A percentile compares a stretch with the other conserved stretches of the same genome.
These are phyloP conservation scores for Dictyostelium discoideum DNA, from an alignment of 78 protist genomes.

Conservation along the genomic window dicty_2.7 NC_007089.4:2466001-2466500, in stretches of 20 bases:
- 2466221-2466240: not conserved
- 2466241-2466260: not conserved
- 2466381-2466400: not conserved
- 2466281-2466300: not conserved
- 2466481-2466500: not conserved
- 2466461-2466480: not conserved
- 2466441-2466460: not conserved
- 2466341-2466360: slow-evolving; percentile 31
- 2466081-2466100: not conserved
- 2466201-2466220: not conserved
- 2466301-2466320: slow-evolving; percentile 8
- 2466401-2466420: not conserved
- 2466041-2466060: not conserved
- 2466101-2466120: not conserved
- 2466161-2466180: not conserved
- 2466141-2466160: not conserved
- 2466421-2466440: not conserved
- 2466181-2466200: not conserved
- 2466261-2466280: slow-evolving; percentile 2
- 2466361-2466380: not conserved
- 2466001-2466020: slow-evolving; percentile 1
- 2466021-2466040: not conserved
- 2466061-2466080: not conserved
- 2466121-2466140: not conserved
- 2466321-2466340: not conserved